Conservation (phyloP, 73 alveolate genomes). For the Breviolum minutum region DNA sequence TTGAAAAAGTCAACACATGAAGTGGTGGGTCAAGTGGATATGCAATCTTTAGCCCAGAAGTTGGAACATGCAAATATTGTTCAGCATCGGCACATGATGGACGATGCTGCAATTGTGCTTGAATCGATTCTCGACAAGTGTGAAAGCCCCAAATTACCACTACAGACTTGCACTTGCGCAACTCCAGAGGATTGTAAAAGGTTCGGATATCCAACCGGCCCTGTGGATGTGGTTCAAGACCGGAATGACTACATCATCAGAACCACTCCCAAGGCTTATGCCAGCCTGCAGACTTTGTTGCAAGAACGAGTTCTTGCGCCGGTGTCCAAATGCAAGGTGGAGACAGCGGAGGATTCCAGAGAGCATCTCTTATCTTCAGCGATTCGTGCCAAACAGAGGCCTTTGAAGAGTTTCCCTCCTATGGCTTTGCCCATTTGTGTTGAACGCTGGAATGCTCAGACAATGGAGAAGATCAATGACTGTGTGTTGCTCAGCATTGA, state of each 20-base stretch:
- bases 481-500: no score
- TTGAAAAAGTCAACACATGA: constrained; percentile 9
- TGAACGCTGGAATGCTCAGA: constrained; percentile 32
- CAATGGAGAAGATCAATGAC: constrained; percentile 48
- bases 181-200: background rate
- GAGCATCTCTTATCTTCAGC: background rate
- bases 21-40: constrained; percentile 1
- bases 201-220: background rate
- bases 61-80: background rate
- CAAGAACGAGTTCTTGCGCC: constrained; percentile 2
- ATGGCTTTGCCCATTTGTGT: constrained; percentile 29
- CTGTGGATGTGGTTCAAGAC: background rate
- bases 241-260: constrained; percentile 2
- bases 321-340: constrained; percentile 13
- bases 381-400: constrained; percentile 50
- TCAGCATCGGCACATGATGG: background rate
- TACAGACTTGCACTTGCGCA: constrained; percentile 68
- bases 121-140: constrained; percentile 2
- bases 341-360: background rate
- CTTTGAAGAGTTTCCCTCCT: background rate
- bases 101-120: constrained; percentile 21
- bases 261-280: background rate
- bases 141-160: background rate
- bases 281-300: background rate
- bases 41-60: constrained; percentile 12